Evolutionary conservation across 495 filamentous ascomycete genomes (phyloP).

Genomic region (Trichoderma parareesei): DNA sequence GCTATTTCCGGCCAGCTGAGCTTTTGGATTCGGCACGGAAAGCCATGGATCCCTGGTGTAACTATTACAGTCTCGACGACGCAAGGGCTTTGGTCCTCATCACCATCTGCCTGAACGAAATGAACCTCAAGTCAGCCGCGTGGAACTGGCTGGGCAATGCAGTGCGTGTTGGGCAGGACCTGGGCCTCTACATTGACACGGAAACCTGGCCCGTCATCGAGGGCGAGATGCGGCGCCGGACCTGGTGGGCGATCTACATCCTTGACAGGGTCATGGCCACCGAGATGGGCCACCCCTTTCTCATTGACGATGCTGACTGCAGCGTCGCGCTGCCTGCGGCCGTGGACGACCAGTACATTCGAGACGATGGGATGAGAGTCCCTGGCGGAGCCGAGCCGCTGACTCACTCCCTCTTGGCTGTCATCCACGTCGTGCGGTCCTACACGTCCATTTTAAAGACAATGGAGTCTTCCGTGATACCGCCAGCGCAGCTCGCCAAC

Average conservation of each 20-base stretch:
- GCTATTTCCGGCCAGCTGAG: slow-evolving; percentile 55
- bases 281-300: slow-evolving; percentile 71
- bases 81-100: slow-evolving; percentile 63
- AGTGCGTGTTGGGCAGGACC: slow-evolving; percentile 75
- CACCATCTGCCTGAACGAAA: slow-evolving; percentile 75
- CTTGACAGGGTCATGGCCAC: slow-evolving; percentile 79
- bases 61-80: slow-evolving; percentile 74
- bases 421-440: slow-evolving; percentile 77
- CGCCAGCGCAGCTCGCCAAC: slow-evolving; percentile 58
- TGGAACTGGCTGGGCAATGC: slow-evolving; percentile 88
- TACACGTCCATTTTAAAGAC: slow-evolving; percentile 70
- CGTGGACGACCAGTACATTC: slow-evolving; percentile 74
- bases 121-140: slow-evolving; percentile 80
- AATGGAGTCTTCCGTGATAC: slow-evolving; percentile 59
- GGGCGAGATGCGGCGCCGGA: slow-evolving; percentile 76
- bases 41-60: slow-evolving; percentile 73
- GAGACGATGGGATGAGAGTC: slow-evolving; percentile 48
- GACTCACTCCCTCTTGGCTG: slow-evolving; percentile 60
- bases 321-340: slow-evolving; percentile 72
- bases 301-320: slow-evolving; percentile 87
- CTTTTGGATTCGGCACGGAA: slow-evolving; percentile 64
- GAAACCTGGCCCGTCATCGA: slow-evolving; percentile 69
- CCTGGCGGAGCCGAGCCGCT: slow-evolving; percentile 42
- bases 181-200: slow-evolving; percentile 74
- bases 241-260: slow-evolving; percentile 94